These are phyloP conservation scores for Monosporascus sp. DNA, from an alignment of 2,329 filamentous ascomycete genomes.

Conservation along the genomic window DNA sequence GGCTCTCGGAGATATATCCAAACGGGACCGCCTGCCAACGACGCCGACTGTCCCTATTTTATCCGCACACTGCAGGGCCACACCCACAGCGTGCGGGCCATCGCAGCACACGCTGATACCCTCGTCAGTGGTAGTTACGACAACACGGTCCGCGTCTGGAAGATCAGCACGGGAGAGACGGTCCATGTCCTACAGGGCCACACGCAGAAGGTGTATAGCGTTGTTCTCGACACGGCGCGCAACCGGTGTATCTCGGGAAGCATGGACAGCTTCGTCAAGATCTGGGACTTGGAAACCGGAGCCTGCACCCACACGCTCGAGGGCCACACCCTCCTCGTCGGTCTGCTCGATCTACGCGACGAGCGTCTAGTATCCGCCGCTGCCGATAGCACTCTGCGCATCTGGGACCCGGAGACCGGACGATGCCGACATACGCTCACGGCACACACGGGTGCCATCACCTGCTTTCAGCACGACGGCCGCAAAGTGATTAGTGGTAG, in stretches of 20 bases:
- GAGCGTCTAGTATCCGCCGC: slow-evolving; percentile 91
- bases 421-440: slow-evolving; percentile 85
- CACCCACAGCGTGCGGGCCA: slow-evolving; percentile 88
- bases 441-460: slow-evolving; percentile 94
- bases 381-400: slow-evolving; percentile 88
- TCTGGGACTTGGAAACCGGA: slow-evolving; percentile 90
- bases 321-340: slow-evolving; percentile 87
- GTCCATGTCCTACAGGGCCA: slow-evolving; percentile 82
- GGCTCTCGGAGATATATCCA: slow-evolving; percentile 75
- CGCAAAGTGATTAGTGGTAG: slow-evolving; percentile 96
- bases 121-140: slow-evolving; percentile 98
- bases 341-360: slow-evolving; percentile 81
- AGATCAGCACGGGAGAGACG: slow-evolving; percentile 89
- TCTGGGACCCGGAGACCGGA: slow-evolving; percentile 94
- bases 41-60: slow-evolving; percentile 88
- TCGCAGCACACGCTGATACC: slow-evolving; percentile 89
- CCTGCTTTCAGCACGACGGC: slow-evolving; percentile 96
- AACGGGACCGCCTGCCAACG: slow-evolving; percentile 65
- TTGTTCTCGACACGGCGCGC: slow-evolving; percentile 84
- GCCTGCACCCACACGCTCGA: slow-evolving; percentile 83
- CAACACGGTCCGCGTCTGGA: slow-evolving; percentile 92
- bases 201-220: slow-evolving; percentile 90
- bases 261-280: slow-evolving; percentile 97
- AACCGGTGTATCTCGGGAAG: slow-evolving; percentile 96
- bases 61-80: slow-evolving; percentile 82